These are phyloP conservation scores for Quercus suber DNA, from an alignment of 306 rosid genomes.

Conservation along the genomic window DNA sequence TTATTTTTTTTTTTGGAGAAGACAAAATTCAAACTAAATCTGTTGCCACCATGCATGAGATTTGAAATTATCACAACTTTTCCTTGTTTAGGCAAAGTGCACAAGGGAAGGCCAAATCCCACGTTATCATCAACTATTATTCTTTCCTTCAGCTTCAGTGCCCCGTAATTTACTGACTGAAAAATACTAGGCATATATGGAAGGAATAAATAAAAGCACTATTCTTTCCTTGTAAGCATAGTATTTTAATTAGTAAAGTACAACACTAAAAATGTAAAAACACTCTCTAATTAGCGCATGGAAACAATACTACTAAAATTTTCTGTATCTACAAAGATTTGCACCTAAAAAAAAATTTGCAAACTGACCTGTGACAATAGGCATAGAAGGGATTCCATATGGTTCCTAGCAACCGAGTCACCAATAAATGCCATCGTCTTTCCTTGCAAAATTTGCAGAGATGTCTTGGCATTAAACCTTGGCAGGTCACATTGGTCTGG, in stretches of 20 bases:
- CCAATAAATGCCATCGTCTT: conserved; percentile 84
- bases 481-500: conserved; percentile 70
- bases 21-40: no score
- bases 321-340: no score
- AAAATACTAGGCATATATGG: no score
- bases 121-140: background rate
- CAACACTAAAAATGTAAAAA: background rate
- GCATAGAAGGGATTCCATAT: conserved; percentile 78
- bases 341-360: background rate
- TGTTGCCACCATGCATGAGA: background rate
- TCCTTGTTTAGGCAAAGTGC: background rate
- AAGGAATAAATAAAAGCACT: no score
- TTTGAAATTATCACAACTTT: background rate
- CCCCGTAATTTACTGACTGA: no score
- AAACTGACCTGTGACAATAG: conserved; percentile 78
- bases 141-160: no score
- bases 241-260: background rate
- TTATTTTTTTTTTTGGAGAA: no score
- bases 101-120: background rate
- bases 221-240: background rate
- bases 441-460: conserved; percentile 54
- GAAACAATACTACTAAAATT: no score
- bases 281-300: background rate
- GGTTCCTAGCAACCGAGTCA: conserved; percentile 85
- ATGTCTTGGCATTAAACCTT: conserved; percentile 46